These are phyloP conservation scores for Penicillium sp. DNA, from an alignment of 2,329 filamentous ascomycete species.

Conservation along the genomic window DNA sequence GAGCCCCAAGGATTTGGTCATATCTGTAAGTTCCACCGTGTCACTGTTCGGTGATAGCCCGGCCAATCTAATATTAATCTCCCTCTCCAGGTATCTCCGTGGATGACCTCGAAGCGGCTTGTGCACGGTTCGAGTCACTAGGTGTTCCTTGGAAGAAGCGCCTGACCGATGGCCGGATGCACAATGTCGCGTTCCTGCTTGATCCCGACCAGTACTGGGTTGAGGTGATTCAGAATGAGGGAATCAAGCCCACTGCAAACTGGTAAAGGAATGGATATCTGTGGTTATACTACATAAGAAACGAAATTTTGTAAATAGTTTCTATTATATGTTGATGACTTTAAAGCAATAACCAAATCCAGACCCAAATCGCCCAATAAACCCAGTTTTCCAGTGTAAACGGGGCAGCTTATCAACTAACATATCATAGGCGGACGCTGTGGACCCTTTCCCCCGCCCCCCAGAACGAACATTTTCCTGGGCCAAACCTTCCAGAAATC, in stretches of 20 bases:
- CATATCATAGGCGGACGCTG: slow-evolving; percentile 21
- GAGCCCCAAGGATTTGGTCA: slow-evolving; percentile 94
- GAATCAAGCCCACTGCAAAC: slow-evolving; percentile 44
- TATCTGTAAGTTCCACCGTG: slow-evolving; percentile 64
- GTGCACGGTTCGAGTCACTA: slow-evolving; percentile 78
- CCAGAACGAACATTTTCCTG: slow-evolving; percentile 14
- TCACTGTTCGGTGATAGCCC: not conserved
- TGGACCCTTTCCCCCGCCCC: slow-evolving; percentile 20
- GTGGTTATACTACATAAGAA: not conserved
- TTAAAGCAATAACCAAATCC: not conserved
- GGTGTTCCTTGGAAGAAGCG: slow-evolving; percentile 93
- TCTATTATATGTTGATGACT: not conserved
- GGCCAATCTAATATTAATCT: slow-evolving; percentile 1
- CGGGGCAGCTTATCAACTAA: slow-evolving; percentile 15
- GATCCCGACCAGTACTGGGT: slow-evolving; percentile 87
- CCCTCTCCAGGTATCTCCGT: slow-evolving; percentile 66
- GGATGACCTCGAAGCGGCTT: slow-evolving; percentile 86
- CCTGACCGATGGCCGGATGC: slow-evolving; percentile 87
- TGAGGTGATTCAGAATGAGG: slow-evolving; percentile 71
- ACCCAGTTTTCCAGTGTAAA: not conserved
- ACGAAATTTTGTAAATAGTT: not conserved
- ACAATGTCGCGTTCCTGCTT: slow-evolving; percentile 87
- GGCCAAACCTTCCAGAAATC: not conserved
- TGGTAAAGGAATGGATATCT: slow-evolving; percentile 21
- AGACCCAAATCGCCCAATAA: not conserved